Conservation (phyloP, 306 rosid species). For the Benincasa hispida region DNA sequence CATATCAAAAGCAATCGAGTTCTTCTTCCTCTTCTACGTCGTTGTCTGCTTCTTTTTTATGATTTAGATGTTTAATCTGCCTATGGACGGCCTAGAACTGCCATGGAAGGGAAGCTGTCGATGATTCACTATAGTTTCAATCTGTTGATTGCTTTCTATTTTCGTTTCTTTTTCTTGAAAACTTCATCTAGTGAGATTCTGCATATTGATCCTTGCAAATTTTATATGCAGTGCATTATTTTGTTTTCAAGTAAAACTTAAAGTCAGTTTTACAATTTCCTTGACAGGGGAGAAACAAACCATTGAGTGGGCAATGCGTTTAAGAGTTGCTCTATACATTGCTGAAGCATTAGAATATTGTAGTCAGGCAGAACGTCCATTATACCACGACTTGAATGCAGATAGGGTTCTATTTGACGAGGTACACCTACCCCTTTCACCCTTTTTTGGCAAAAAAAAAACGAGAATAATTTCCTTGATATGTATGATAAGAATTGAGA, state of each 20-base stretch:
- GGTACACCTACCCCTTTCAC: constrained; percentile 20
- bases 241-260: background rate
- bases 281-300: constrained; percentile 75
- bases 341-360: constrained; percentile 60
- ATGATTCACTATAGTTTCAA: background rate
- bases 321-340: constrained; percentile 64
- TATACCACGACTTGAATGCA: constrained; percentile 77
- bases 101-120: background rate
- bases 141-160: background rate
- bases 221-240: background rate
- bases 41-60: background rate
- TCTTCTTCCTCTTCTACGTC: background rate
- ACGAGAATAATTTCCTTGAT: background rate
- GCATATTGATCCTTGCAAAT: background rate
- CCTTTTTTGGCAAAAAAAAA: background rate
- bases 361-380: constrained; percentile 36
- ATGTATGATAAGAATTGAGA: background rate
- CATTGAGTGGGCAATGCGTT: constrained; percentile 69
- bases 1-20: background rate
- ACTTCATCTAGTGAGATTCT: background rate
- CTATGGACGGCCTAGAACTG: background rate
- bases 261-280: background rate
- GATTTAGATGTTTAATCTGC: background rate
- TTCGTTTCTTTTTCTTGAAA: background rate
- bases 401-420: constrained; percentile 70